phyloP scores from a whole-genome alignment of 176 grass and related monocot genomes.

The Elymus sibiricus region DNA sequence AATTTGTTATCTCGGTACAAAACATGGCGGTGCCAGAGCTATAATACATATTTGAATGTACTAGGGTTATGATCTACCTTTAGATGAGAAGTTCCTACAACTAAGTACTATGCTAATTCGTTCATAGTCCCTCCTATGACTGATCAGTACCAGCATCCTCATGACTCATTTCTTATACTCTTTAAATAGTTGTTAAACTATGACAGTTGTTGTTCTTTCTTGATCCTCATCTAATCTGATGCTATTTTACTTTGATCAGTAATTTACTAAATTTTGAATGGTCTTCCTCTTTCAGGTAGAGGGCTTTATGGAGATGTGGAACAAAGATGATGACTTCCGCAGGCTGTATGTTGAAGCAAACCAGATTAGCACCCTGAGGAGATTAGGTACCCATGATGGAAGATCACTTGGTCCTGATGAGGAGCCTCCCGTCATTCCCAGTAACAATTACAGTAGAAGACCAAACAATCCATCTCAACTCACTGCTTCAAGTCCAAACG shows the following conservation, averaged over 20 bases:
- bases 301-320: conserved; percentile 64
- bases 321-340: conserved; percentile 68
- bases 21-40: not conserved
- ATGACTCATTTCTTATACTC: not conserved
- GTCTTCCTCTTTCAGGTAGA: conserved; percentile 55
- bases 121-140: not conserved
- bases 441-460: conserved; percentile 40
- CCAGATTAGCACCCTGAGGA: conserved; percentile 70
- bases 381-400: conserved; percentile 76
- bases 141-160: not conserved
- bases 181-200: conserved; percentile 7
- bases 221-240: not conserved
- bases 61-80: not conserved
- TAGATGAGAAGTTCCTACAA: not conserved
- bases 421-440: conserved; percentile 57
- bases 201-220: not conserved
- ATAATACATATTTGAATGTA: not conserved
- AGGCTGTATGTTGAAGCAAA: conserved; percentile 74
- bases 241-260: not conserved
- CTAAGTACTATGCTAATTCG: not conserved
- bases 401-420: conserved; percentile 80
- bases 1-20: not conserved
- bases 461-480: conserved; percentile 32
- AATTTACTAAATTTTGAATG: not conserved
- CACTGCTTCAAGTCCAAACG: conserved; percentile 6